phyloP scores from a whole-genome alignment of 2,329 filamentous ascomycete genomes.

The Trichoderma arundinaceum region DNA sequence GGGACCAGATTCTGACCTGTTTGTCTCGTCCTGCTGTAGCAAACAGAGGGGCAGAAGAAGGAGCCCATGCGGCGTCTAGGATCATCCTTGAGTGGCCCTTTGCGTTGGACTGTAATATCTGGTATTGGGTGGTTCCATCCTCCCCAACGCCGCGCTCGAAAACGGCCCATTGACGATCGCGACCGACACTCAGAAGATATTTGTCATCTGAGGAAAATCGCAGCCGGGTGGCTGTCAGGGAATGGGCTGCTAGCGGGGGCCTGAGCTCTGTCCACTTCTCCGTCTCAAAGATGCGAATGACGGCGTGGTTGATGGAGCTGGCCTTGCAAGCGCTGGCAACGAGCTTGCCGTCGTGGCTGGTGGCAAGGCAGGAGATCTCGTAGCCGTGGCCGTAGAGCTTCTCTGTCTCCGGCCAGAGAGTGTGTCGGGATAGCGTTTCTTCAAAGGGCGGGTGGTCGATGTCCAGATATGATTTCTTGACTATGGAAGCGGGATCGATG shows the following conservation, averaged over 20 bases:
- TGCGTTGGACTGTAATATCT: slow-evolving; percentile 67
- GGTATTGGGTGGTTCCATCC: slow-evolving; percentile 54
- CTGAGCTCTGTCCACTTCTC: slow-evolving; percentile 84
- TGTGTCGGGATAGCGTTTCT: slow-evolving; percentile 86
- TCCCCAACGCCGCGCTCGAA: slow-evolving; percentile 62
- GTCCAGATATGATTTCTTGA: slow-evolving; percentile 66
- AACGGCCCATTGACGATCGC: slow-evolving; percentile 89
- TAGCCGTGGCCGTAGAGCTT: slow-evolving; percentile 98
- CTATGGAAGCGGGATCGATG: slow-evolving; percentile 59
- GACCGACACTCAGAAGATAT: slow-evolving; percentile 83
- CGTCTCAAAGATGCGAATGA: slow-evolving; percentile 90
- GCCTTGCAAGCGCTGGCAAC: slow-evolving; percentile 93
- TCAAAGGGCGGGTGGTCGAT: slow-evolving; percentile 81
- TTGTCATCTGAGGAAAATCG: slow-evolving; percentile 77
- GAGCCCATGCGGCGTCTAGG: slow-evolving; percentile 83
- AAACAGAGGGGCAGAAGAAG: slow-evolving; percentile 64
- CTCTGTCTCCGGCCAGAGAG: slow-evolving; percentile 93
- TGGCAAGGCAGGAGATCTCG: slow-evolving; percentile 87
- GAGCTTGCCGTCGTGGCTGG: slow-evolving; percentile 73
- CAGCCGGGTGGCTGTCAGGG: slow-evolving; percentile 82
- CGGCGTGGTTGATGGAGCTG: slow-evolving; percentile 90
- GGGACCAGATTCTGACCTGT: slow-evolving; percentile 72
- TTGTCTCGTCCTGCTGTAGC: slow-evolving; percentile 92
- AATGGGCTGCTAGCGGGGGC: slow-evolving; percentile 82
- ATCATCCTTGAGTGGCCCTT: slow-evolving; percentile 96